Conservation (phyloP, 495 filamentous ascomycete genomes). For the Pseudoneurospora amorphoporcata region DNA sequence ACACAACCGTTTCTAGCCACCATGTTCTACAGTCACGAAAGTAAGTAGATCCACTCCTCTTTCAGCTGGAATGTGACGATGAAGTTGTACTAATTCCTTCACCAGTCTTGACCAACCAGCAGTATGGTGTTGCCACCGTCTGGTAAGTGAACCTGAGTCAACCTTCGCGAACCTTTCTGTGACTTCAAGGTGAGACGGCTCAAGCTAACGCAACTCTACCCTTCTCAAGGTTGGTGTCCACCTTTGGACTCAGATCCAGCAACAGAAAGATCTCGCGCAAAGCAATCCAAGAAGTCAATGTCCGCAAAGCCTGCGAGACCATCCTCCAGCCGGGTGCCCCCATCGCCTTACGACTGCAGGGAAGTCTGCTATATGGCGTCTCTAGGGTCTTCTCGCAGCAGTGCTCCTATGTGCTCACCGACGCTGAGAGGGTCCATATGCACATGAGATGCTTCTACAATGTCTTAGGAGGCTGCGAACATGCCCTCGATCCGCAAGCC, state of each 20-base stretch:
- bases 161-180: background rate
- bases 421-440: slow-evolving; percentile 66
- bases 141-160: slow-evolving; percentile 49
- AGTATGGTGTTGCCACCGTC: slow-evolving; percentile 87
- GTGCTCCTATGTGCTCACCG: slow-evolving; percentile 71
- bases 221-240: slow-evolving; percentile 72
- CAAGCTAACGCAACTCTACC: background rate
- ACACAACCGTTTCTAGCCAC: background rate
- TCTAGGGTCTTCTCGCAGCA: slow-evolving; percentile 79
- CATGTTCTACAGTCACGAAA: slow-evolving; percentile 94
- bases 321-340: slow-evolving; percentile 79
- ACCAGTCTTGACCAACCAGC: slow-evolving; percentile 73
- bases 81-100: slow-evolving; percentile 5
- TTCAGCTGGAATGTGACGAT: background rate
- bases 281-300: slow-evolving; percentile 78
- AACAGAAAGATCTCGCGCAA: slow-evolving; percentile 71
- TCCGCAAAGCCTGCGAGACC: slow-evolving; percentile 75
- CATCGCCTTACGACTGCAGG: slow-evolving; percentile 85
- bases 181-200: background rate
- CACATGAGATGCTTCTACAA: slow-evolving; percentile 58
- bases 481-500: slow-evolving; percentile 58
- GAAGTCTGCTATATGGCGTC: slow-evolving; percentile 79
- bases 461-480: slow-evolving; percentile 19
- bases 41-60: slow-evolving; percentile 35
- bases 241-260: slow-evolving; percentile 58